Base-by-base conservation (phyloP, 768 basidiomycete genomes). In the Infundibulicybe gibba region DNA sequence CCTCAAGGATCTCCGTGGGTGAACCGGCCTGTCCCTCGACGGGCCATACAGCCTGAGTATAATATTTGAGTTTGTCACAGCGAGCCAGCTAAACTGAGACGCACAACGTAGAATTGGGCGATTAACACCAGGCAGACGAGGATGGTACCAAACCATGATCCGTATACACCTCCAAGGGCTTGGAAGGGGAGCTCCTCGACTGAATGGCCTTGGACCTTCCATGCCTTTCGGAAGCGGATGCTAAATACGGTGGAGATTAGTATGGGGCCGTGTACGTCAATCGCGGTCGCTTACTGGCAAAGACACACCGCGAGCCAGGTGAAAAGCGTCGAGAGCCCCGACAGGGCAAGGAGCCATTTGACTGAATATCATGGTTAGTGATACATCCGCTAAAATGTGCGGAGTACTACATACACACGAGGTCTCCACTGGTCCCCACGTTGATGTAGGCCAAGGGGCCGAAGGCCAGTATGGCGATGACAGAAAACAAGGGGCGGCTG, bases 141-240 rank as follows among this genome's bases (percentile, higher is more conserved):
- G 38, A 70, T 57, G 20, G 71, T 62, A 51, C 74, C 72, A 46
- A 74, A 69, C 69, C 70, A 74, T 3, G 72, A 75, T 11, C 74
- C 74, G 13, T 58, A 75, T 17, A 68, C 64, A 31, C 74, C 74
- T 43, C 70, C 70, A 6, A 75, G 47, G 11, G 73, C 72, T 31
- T 56, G 57, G 67, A 68, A 75, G 17, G 73, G 73, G 11, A 75
- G 65, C 51, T 75, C 73, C 39, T 73, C 71, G 19, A 69, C 1
- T 0, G 69, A 70, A 52, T 75, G 73, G 5, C 73, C 72, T 59
- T 75, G 72, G n/a, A n/a, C n/a, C n/a, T n/a, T n/a, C n/a, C n/a
- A n/a, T n/a, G n/a, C n/a, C n/a, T n/a, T n/a, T n/a, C 73, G 66
- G 68, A 75, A 74, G 19, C 73, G 72, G 34, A 75, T 72, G 49